Conservation (phyloP, 2,329 filamentous ascomycete genomes). For the Talaromyces islandicus region DNA sequence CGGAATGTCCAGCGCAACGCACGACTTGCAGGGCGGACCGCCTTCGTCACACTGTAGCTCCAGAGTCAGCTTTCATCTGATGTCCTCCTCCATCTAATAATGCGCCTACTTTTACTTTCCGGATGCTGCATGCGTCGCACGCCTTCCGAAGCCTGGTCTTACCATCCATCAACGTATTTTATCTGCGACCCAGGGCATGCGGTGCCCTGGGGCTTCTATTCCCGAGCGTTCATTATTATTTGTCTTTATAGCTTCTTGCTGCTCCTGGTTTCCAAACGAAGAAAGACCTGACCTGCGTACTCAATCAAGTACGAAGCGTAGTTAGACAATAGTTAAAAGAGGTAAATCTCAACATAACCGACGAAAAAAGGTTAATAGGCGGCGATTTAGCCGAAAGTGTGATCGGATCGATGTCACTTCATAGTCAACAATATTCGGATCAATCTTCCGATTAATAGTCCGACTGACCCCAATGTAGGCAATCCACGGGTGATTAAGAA, state of each 20-base stretch:
- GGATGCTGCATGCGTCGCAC: conserved; percentile 48
- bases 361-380: too few species aligned
- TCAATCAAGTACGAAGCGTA: too few species aligned
- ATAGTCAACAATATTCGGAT: too few species aligned
- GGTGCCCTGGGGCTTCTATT: background rate
- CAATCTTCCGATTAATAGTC: too few species aligned
- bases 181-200: background rate
- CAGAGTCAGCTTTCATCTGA: background rate
- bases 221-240: background rate
- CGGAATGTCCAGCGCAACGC: conserved; percentile 58
- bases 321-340: too few species aligned
- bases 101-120: conserved; percentile 51
- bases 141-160: conserved; percentile 44
- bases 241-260: background rate
- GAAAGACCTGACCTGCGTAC: too few species aligned
- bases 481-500: too few species aligned
- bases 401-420: too few species aligned
- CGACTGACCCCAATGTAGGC: too few species aligned
- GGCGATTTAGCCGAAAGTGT: too few species aligned
- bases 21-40: conserved; percentile 61
- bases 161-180: conserved; percentile 23
- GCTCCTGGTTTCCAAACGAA: background rate
- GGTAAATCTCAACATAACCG: too few species aligned
- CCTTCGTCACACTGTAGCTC: conserved; percentile 55
- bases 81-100: background rate